Evolutionary conservation across 1,284 basidiomycete genomes (phyloP), one percentile per base, ranked within the genome.

Genomic region (Boletus hoseneyae): DNA sequence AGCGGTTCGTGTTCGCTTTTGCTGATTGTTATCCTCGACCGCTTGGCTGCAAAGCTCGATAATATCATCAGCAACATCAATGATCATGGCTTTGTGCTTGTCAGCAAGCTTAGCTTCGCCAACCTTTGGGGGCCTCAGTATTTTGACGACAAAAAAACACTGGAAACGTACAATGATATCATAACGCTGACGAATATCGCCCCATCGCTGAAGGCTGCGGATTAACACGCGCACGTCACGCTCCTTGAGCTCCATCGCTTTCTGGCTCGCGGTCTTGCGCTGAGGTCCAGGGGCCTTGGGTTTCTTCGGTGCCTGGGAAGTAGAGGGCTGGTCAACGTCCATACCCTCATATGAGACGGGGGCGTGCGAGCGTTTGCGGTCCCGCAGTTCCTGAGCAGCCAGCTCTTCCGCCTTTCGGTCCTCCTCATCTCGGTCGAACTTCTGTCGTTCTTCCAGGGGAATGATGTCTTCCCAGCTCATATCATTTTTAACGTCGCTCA

Each of bases 401-500:
- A 82, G 57, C 57, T 90, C 87, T 61, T 87, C 85, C 44, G 78
- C 79, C 63, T 81, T 83, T 48, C 78, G 75, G 55, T 84, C 80
- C 58, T 85, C 89, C 57, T 93, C 92, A 57, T 94, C 92, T 42
- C 83, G 80, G 56, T 95, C 91, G 42, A 88, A 83, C 68, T 85
- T 86, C 66, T 89, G 85, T 7, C 97, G 87, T 63, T 95, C 93
- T 34, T 96, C 93, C 11, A 90, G 71, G 8, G 97, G 97, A 60
- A 99, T 99, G 66, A 99, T 99, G 59, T 99, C 97, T 66, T 99
- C 97, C 97, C 97, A 99, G 65, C 75, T 92, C 78, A 98, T 90
- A 71, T 96, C 93, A 64, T 95, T 93, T 79, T 98, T 98, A 65
- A 99, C 87, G 70, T 99, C 97, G 69, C 93, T 96, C 57, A 99